A percentile compares a stretch with the other conserved stretches of the same genome.
These are phyloP conservation scores for Starmerella geochares DNA, from an alignment of 805 yeast genomes.

Conservation along the genomic window DNA sequence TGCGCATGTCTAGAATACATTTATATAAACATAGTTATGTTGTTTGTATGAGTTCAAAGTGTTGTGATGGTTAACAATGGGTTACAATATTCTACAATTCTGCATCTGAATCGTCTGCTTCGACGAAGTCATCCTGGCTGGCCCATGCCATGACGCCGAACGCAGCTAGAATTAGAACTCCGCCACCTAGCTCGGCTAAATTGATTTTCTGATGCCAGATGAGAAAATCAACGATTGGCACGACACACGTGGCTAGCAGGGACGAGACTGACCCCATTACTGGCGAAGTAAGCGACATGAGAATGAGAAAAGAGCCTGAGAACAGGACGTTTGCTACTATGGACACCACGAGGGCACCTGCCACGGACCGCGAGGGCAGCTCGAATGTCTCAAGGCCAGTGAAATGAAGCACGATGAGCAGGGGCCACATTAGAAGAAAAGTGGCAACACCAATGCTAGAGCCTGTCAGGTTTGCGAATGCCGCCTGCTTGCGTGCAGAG, in stretches of 20 bases:
- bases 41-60: no score
- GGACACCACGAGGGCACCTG: constrained; percentile 44
- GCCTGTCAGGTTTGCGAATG: constrained; percentile 71
- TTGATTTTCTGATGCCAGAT: constrained; percentile 51
- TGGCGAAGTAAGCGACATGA: constrained; percentile 78
- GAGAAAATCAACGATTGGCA: constrained; percentile 66
- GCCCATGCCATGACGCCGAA: constrained; percentile 43
- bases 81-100: no score
- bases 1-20: neutral
- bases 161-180: constrained; percentile 57
- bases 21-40: neutral
- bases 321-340: constrained; percentile 55
- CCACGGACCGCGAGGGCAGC: constrained; percentile 37
- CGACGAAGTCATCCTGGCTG: constrained; percentile 32
- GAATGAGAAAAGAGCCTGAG: constrained; percentile 59
- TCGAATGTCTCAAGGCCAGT: constrained; percentile 49
- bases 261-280: constrained; percentile 62
- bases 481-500: constrained; percentile 57
- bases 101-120: constrained; percentile 27
- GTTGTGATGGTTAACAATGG: no score
- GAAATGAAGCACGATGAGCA: constrained; percentile 42
- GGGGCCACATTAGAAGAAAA: constrained; percentile 39
- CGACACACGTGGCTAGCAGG: constrained; percentile 64
- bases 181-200: constrained; percentile 54
- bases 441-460: constrained; percentile 56